Percentiles rank a stretch among this genome's conserved stretches.
Evolutionary conservation across 116 monocot species (phyloP).

Genomic region (Zostera marina): DNA sequence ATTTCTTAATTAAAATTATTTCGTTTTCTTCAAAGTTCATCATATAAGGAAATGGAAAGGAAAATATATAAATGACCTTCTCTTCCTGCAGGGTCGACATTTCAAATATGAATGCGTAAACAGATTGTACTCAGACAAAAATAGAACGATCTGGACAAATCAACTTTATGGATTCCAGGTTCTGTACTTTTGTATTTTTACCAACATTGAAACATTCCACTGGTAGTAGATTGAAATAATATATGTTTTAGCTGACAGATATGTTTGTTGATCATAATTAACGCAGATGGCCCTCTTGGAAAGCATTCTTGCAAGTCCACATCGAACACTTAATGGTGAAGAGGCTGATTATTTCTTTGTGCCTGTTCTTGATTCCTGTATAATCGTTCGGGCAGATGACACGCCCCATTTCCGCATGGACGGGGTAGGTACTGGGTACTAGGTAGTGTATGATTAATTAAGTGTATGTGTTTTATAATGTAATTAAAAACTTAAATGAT

Average conservation of each 20-base stretch:
- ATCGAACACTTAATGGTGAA: slow-evolving; percentile 84
- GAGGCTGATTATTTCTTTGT: slow-evolving; percentile 97
- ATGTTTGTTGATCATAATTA: background rate
- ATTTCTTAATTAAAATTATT: too few relatives aligned
- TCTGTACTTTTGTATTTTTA: background rate
- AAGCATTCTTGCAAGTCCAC: slow-evolving; percentile 74
- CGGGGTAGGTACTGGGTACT: slow-evolving; percentile 2
- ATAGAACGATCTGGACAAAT: slow-evolving; percentile 73
- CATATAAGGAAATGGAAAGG: background rate
- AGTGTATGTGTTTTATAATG: too few relatives aligned
- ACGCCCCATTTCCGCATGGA: slow-evolving; percentile 50
- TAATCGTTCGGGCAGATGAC: slow-evolving; percentile 73
- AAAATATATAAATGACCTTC: background rate
- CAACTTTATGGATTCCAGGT: slow-evolving; percentile 91
- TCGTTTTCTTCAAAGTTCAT: too few relatives aligned
- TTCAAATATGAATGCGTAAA: slow-evolving; percentile 82
- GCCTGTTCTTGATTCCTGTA: slow-evolving; percentile 81
- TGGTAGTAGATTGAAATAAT: background rate
- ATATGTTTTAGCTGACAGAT: too few relatives aligned
- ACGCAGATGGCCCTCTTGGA: slow-evolving; percentile 82
- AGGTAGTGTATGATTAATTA: too few relatives aligned
- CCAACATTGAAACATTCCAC: background rate
- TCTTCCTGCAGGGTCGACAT: slow-evolving; percentile 64
- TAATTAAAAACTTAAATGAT: background rate
- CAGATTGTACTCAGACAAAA: slow-evolving; percentile 59